Evolutionary conservation across 2,329 filamentous ascomycete species (phyloP), one percentile per base, ranked within the genome.

Genomic region (Penicillium brevicompactum): DNA sequence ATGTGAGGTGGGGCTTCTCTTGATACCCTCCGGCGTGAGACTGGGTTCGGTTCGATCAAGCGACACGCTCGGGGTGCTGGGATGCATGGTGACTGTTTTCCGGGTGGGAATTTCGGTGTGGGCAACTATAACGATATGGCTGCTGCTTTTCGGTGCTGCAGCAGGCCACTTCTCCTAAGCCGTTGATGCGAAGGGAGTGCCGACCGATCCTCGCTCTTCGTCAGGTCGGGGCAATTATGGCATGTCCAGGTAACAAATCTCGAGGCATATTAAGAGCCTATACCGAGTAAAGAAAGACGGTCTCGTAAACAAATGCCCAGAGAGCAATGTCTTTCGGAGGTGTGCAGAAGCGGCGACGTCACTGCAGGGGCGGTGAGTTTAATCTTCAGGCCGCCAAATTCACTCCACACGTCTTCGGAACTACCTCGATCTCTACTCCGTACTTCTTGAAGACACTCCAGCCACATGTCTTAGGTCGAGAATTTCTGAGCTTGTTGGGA

Each of bases 41-140:
- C 59, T 55, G 49, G 64, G 54, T 59, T 74, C 64, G 60, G 65
- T 63, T 62, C 65, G 59, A 24, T 60, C 64, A 24, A 60, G 51
- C 38, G 64, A 59, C 31, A 63, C 54, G 50, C 60, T 55, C 50
- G 61, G 61, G 50, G 66, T 52, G 56, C 53, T 62, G 42, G 57
- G 48, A 50, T 67, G 65, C 58, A 67, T 68, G 22, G 45, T 42
- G 27, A 59, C 40, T 46, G 55, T 49, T 37, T 59, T 11, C 46
- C 24, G 32, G 32, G 9, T 27, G 24, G 24, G 11, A 27, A 27
- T 27, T 27, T n/a, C 37, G 32, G 21, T 9, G 3, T 43, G 16
- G 22, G 32, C 9, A 13, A 37, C 40, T 42, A 34, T 18, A 27
- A 24, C 27, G 37, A 45, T 22, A 6, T 6, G 16, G 18, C 21